Base-by-base conservation (phyloP, 352 stramenopile species). In the Phytophthora sp. region DNA sequence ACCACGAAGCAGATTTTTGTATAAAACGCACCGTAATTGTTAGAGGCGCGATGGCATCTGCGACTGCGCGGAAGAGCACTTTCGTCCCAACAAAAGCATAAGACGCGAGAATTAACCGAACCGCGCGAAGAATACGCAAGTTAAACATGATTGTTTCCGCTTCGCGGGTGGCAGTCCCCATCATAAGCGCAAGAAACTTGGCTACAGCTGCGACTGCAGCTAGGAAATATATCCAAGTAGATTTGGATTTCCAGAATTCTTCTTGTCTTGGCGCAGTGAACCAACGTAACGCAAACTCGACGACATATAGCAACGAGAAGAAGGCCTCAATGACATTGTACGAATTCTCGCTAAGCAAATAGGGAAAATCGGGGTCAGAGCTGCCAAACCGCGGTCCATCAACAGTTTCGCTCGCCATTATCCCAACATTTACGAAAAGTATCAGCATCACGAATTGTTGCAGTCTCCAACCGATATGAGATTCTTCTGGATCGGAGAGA, bases 371-470 rank as follows among this genome's bases (percentile, higher is more conserved):
- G 8, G 82, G 82, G 8, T 83, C 65, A 2, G 72, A 57, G 0
- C 76, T 73, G 1, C 49, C 68, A n/a, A 77, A 82, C 20, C 74
- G 77, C 2, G 80, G 82, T 12, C 80, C 82, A 15, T 91, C 82
- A 4, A 87, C 64, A 4, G 80, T 89, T 31, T 85, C 66, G 0
- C 39, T 44, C 6, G 80, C 63, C 65, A 89, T 79, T 18, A 76
- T 38, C 8, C 45, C 57, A 9, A 82, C 60, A 49, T 88, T 81
- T 1, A 81, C 4, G n/a, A 83, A 38, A 2, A 82, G 30, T 0
- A 85, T 20, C 4, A 83, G 1, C 53, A 82, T 68, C 21, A 82
- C 20, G 16, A 68, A 20, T 13, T 78, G 71, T 36, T 84, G 77
- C 1, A 86, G 13, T 7, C 61, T 16, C 75, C 79, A 82, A 7